Conservation (phyloP, 2,329 filamentous ascomycete genomes). For the Metarhizium guizhouense region DNA sequence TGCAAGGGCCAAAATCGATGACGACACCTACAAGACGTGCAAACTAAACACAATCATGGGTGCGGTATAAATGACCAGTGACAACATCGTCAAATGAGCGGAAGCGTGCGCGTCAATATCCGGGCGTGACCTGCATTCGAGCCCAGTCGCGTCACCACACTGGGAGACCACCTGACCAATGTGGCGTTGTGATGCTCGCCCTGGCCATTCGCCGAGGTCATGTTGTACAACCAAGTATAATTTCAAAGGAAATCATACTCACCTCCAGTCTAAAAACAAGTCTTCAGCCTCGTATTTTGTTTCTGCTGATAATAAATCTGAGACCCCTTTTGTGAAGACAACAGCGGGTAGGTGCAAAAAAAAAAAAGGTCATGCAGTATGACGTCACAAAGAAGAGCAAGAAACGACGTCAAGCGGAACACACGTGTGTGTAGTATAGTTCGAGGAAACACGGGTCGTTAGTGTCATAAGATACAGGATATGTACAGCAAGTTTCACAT, state of each 20-base stretch:
- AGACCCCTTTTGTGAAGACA: neutral
- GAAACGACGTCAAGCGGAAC: neutral
- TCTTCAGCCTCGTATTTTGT: neutral
- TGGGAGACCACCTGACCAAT: neutral
- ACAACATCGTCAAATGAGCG: neutral
- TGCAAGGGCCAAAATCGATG: no score
- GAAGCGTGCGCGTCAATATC: neutral
- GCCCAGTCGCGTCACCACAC: slow-evolving; percentile 2
- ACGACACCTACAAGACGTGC: no score
- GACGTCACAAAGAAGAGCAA: neutral
- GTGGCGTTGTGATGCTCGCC: neutral
- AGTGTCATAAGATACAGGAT: slow-evolving; percentile 25
- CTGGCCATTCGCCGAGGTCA: neutral
- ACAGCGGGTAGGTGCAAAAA: neutral
- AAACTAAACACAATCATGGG: no score
- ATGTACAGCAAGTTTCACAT: slow-evolving; percentile 23
- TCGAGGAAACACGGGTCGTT: neutral
- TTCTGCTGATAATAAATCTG: neutral
- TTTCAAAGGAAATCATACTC: neutral
- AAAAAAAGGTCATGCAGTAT: neutral
- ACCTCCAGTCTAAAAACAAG: neutral
- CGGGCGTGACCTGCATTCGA: slow-evolving; percentile 2
- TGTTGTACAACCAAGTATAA: neutral
- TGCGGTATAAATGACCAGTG: neutral
- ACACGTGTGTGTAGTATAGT: neutral